A percentile compares a stretch with the other conserved stretches of the same genome.
phyloP scores from a whole-genome alignment of 192 early-diverging fungal genomes.

The Coemansia sp. region DNA sequence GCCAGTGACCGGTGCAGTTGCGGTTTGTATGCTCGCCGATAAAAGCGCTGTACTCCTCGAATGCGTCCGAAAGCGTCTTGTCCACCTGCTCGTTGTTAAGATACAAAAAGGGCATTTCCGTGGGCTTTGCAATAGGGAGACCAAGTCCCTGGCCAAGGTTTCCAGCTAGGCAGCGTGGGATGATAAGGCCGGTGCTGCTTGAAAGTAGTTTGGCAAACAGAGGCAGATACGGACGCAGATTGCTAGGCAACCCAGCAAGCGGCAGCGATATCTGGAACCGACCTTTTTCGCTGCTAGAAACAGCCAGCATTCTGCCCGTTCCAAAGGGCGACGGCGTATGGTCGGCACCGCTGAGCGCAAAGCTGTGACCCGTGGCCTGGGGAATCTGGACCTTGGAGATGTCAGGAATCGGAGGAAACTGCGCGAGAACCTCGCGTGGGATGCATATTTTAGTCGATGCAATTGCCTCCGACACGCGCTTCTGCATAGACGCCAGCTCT shows the following conservation, averaged over 20 bases:
- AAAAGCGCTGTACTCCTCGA: conserved; percentile 28
- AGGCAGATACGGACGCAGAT: conserved; percentile 39
- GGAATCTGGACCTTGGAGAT: conserved; percentile 37
- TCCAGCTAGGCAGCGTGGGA: conserved; percentile 23
- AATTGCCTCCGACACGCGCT: conserved; percentile 44
- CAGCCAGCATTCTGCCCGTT: conserved; percentile 33
- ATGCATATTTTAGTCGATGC: conserved; percentile 49
- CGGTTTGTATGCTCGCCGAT: conserved; percentile 30
- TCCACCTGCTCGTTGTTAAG: conserved; percentile 41
- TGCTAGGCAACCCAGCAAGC: conserved; percentile 29
- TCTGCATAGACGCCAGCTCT: conserved; percentile 30
- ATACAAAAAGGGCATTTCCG: conserved; percentile 43
- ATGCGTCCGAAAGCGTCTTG: conserved; percentile 12
- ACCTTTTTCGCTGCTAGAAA: conserved; percentile 18
- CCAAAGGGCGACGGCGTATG: conserved; percentile 35
- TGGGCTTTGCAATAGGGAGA: conserved; percentile 21
- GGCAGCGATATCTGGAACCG: conserved; percentile 49
- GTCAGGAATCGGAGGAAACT: conserved; percentile 73
- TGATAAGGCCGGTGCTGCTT: conserved; percentile 28
- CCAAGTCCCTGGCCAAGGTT: conserved; percentile 14
- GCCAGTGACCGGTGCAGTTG: conserved; percentile 26
- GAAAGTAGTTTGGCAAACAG: conserved; percentile 32
- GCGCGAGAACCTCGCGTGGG: conserved; percentile 59
- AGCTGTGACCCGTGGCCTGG: conserved; percentile 23
- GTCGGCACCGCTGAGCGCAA: conserved; percentile 8